These are phyloP conservation scores for Aspergillus sp. DNA, from an alignment of 2,329 filamentous ascomycete species.

Conservation along the genomic window DNA sequence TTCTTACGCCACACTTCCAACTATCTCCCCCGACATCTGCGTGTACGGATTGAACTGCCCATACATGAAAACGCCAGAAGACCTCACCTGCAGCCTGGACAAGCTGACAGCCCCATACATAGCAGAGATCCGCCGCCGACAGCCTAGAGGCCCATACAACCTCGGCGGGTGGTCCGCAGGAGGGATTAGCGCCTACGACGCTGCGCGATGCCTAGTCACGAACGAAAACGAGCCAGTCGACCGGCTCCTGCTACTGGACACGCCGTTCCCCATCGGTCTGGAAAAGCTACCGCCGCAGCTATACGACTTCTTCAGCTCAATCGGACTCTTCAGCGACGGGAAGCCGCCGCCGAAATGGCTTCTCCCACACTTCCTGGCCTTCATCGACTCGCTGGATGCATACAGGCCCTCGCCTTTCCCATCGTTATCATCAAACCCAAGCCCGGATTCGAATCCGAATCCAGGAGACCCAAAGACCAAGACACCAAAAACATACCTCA, in stretches of 20 bases:
- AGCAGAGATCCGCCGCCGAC: slow-evolving; percentile 38
- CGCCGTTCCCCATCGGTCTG: slow-evolving; percentile 57
- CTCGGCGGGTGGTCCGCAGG: slow-evolving; percentile 69
- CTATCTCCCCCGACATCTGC: slow-evolving; percentile 31
- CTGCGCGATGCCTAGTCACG: slow-evolving; percentile 49
- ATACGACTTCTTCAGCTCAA: slow-evolving; percentile 41
- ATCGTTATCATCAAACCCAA: no score
- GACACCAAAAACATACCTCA: slow-evolving; percentile 33
- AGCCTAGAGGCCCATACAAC: slow-evolving; percentile 49
- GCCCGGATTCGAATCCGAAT: no score
- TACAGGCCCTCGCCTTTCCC: slow-evolving; percentile 31
- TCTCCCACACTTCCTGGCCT: slow-evolving; percentile 43
- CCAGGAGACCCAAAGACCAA: slow-evolving; percentile 20
- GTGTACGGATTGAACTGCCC: slow-evolving; percentile 37
- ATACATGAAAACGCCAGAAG: slow-evolving; percentile 35
- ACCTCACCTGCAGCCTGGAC: slow-evolving; percentile 26
- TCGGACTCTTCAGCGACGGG: slow-evolving; percentile 40
- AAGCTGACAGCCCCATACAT: slow-evolving; percentile 31
- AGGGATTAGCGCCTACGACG: slow-evolving; percentile 62
- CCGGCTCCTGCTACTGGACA: slow-evolving; percentile 56
- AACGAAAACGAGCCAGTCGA: slow-evolving; percentile 50
- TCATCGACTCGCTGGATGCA: slow-evolving; percentile 39
- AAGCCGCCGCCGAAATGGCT: slow-evolving; percentile 40
- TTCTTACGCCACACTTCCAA: slow-evolving; percentile 36
- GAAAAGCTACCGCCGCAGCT: slow-evolving; percentile 53